Base-by-base conservation (phyloP, 75 land plant genomes). In the Pinus tabuliformis region DNA sequence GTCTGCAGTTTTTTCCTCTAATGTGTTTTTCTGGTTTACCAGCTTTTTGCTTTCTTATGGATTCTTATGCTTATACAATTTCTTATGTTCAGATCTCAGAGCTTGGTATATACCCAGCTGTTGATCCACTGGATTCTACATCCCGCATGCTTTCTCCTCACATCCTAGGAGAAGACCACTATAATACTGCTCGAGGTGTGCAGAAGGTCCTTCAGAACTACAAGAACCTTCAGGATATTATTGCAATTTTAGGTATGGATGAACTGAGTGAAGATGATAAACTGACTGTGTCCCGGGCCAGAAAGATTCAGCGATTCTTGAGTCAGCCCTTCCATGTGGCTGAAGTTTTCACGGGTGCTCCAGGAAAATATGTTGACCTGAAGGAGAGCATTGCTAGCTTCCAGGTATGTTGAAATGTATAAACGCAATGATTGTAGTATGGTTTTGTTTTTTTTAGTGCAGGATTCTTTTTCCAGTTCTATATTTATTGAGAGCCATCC, bases 261-360 rank as follows among this genome's bases (percentile, higher is more conserved):
- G 98, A 95, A 86, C 93, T 95, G 37, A 91, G 94, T 83, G 94
- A 95, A 84, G 98, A 93, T 75, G 98, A 95, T 82, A 91, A 93
- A 70, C 72, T 93, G 84, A 93, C 97, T 37, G 98, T 95, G 28
- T 92, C 97, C 14, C 90, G 98, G 62, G 97, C 98, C 36, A 83
- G 98, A 72, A 95, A 95, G 72, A 95, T 95, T 73, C 92, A 93
- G 74, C 82, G 97, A 11, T 95, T 95, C 83, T 80, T 95, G 81
- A 91, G 94, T 77, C 98, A 95, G 80, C 98, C 98, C 42, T 95
- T 95, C 98, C 97, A 93, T 79, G 98, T 95, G 60, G 98, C 98
- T 61, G 98, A 95, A 83, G 98, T 95, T 21, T 95, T 95, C 86
- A 95, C 96, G 4, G 98, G 98, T 76, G 95, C 96, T 24, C 93